Base-by-base conservation (phyloP, 257 asterid genomes). In the Hygrophila difformis region DNA sequence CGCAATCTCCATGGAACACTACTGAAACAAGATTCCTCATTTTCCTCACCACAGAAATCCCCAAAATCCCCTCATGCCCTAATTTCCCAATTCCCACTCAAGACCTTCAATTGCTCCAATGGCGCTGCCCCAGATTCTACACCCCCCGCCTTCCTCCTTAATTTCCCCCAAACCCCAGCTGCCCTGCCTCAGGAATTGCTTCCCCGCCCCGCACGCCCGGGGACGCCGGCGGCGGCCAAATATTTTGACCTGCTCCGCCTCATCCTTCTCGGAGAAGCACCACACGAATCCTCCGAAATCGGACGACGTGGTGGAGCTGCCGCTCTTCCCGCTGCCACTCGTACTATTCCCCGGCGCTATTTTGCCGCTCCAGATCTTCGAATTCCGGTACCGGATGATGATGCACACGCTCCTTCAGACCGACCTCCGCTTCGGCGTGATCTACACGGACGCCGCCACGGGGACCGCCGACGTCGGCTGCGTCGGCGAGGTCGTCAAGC, bases 341-440 rank as follows among this genome's bases (percentile, higher is more conserved):
- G 96, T 89, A 9, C 94, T 89, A 60, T 89, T 89, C 73, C 98
- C 98, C 12, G 98, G 98, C 21, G 88, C 96, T 0, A 70, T 73
- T 28, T 79, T 89, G 28, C 96, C 96, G 6, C 73, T 89, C 6
- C 96, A 89, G 67, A 89, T 89, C 76, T 85, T 89, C 69, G 98
- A 89, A 53, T 89, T 85, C 64, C 82, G 96, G 4, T 89, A 89
- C 77, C 92, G 98, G 0, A 85, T 89, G 47, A 85, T 89, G 98
- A 85, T 89, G 98, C 98, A 89, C 64, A 89, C 98, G 3, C 88
- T 89, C 35, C 92, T 89, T 52, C 94, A 89, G 19, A 79, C 93
- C 34, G 98, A 89, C 76, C 92, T 85, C 55, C 93, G 98, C 2
- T 89, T 89, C 72, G 98, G 98, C 33, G 94, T 85, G 6, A 89